Evolutionary conservation across 768 basidiomycete species (phyloP), one percentile per base, ranked within the genome.

Genomic region (Multifurca ochricompacta): DNA sequence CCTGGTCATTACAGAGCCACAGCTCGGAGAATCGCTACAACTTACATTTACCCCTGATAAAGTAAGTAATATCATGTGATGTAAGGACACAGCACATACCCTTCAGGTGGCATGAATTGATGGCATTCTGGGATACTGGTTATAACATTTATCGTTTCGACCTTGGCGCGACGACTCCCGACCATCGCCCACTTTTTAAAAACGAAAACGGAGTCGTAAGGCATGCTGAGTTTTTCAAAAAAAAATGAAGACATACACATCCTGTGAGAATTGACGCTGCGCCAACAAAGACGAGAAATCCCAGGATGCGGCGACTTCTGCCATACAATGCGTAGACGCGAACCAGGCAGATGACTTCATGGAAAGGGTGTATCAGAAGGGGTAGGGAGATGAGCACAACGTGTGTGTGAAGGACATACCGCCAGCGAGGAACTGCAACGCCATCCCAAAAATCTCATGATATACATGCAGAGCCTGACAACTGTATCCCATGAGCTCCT

Each of bases 321-420:
- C 39, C 50, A 19, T 42, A 56, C 7, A 56, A 31, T 3, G 50
- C 55, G 3, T 56, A 19, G 19, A 56, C 50, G 25, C 55, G 55
- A 19, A 51, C 7, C 4, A 52, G 0, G 19, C 37, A 41, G 23
- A 56, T 49, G 2, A 3, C 55, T 56, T 3, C 7, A 21, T 14
- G 7, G 28, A 18, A 44, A 11, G 16, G 9, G 18, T 36, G n/a
- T 23, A 18, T 32, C 23, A 37, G 19, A 34, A 36, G 28, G 25
- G 25, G 3, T 1, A 23, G 16, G 36, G 10, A 34, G 9, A 3
- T 18, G 11, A 13, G 10, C 13, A n/a, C 16, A 34, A 27, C 3
- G 6, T 5, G 5, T 9, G 13, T 6, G 5, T 9, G 13, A 3
- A 21, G 0, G 10, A 46, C 54, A 18, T 56, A 56, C 55, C 10